Evolutionary conservation across 2,329 filamentous ascomycete genomes (phyloP).

Genomic region (Juglanconis sp.): DNA sequence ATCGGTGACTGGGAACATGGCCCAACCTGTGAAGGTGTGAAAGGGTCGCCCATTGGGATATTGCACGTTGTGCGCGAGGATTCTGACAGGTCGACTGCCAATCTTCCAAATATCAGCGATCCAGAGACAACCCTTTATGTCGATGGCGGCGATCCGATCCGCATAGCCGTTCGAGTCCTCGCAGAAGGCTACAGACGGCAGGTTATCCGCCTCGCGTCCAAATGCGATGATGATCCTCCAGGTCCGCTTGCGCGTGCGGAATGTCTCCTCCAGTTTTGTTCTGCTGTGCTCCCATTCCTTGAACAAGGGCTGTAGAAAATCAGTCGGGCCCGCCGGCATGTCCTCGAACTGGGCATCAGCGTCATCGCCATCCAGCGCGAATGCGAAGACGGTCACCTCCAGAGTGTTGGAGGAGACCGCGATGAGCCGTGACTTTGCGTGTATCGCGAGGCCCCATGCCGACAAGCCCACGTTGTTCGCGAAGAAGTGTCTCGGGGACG

Average conservation of each 20-base stretch:
- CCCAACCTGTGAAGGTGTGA: slow-evolving; percentile 4
- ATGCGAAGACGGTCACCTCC: slow-evolving; percentile 52
- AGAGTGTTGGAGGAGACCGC: slow-evolving; percentile 76
- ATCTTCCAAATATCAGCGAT: slow-evolving; percentile 51
- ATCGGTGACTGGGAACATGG: slow-evolving; percentile 9
- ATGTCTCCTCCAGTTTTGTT: slow-evolving; percentile 28
- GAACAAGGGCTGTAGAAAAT: background rate
- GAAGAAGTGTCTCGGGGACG: slow-evolving; percentile 55
- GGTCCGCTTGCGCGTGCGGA: slow-evolving; percentile 41
- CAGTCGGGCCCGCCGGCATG: background rate
- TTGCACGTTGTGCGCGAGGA: slow-evolving; percentile 22
- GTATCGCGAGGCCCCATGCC: slow-evolving; percentile 87
- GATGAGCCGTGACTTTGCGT: slow-evolving; percentile 76
- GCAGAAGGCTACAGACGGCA: slow-evolving; percentile 52
- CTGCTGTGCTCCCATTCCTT: background rate
- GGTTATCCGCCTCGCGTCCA: slow-evolving; percentile 38
- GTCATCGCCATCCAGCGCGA: slow-evolving; percentile 31
- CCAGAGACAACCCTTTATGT: slow-evolving; percentile 48
- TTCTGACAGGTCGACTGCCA: slow-evolving; percentile 23
- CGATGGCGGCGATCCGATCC: slow-evolving; percentile 48
- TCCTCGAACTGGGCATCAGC: background rate
- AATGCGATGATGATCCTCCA: slow-evolving; percentile 50
- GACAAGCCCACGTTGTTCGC: slow-evolving; percentile 71
- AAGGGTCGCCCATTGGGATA: background rate
- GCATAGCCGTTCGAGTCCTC: slow-evolving; percentile 45